Base-by-base conservation (phyloP, 1,284 basidiomycete species). In the Pholiota adiposa region DNA sequence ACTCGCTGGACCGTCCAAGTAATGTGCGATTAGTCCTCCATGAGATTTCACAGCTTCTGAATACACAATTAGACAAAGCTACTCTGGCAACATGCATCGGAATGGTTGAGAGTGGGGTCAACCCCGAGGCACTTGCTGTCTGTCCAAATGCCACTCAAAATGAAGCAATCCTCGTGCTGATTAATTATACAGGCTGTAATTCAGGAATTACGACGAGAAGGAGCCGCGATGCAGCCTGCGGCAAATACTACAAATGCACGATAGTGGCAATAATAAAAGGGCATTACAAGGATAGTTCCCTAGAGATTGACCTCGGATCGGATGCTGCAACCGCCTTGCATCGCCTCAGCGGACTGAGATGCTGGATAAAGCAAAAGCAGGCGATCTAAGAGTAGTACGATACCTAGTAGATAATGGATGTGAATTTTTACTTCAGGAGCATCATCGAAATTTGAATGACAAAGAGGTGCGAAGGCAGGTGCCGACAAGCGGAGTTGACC, bases 51-150 rank as follows among this genome's bases (percentile, higher is more conserved):
- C 90, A 93, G 72, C 74, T 95, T 44, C 75, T 95, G 60, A 92
- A 93, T 68, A 93, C 93, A 0, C 85, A 88, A 55, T 82, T 95
- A 27, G 90, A 93, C 74, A 89, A 88, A 64, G 89, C 93, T 67
- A 93, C 91, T 1, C 83, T 95, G 14, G 89, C 88, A 23, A 92
- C 88, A 6, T 94, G 92, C 70, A 84, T 94, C 16, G 83, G 86
- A 59, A 86, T 95, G 84, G 91, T 95, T 68, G 93, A 95, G 72
- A 87, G 85, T 63, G 93, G 93, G 5, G 90, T 90, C 41, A 93
- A 93, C 68, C 90, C 93, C 4, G 92, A 94, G 68, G 93, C 93
- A 2, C 79, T 95, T 52, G 93, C 93, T 65, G 93, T 94, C 70
- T 63, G 90, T 84, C 88, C 83, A 43, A 53, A 21, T 51, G 44